Evolutionary conservation across 1,139 yeast species (phyloP).

Genomic region (Saccharomyces hybrid): DNA sequence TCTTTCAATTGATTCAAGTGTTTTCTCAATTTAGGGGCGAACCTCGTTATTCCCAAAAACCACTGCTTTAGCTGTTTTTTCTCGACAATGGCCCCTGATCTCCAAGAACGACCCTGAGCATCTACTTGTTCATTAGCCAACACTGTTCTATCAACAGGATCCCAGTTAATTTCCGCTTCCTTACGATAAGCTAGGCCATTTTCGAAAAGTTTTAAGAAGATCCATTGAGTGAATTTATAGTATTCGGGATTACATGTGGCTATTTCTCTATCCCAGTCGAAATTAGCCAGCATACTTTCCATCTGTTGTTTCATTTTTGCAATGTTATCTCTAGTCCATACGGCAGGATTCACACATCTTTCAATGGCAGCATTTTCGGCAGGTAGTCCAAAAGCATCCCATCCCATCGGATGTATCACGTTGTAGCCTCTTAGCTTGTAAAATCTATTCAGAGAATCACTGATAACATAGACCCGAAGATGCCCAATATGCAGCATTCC

Average conservation of each 20-base stretch:
- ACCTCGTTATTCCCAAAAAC: constrained; percentile 85
- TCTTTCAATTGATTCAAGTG: constrained; percentile 54
- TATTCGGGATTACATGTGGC: constrained; percentile 82
- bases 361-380: constrained; percentile 98
- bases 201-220: constrained; percentile 64
- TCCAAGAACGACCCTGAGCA: constrained; percentile 83
- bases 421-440: constrained; percentile 66
- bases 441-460: constrained; percentile 76
- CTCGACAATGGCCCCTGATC: constrained; percentile 93
- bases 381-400: constrained; percentile 98
- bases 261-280: constrained; percentile 90
- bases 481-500: constrained; percentile 93
- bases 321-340: constrained; percentile 78
- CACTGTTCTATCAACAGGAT: constrained; percentile 89
- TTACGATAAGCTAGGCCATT: constrained; percentile 78
- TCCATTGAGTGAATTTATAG: constrained; percentile 86
- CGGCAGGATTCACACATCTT: constrained; percentile 68
- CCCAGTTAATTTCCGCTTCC: constrained; percentile 93
- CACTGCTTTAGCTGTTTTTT: constrained; percentile 76
- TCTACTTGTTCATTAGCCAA: constrained; percentile 97
- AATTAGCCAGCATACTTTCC: constrained; percentile 69
- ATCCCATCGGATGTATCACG: constrained; percentile 95
- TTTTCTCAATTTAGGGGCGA: constrained; percentile 54
- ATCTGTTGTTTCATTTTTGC: constrained; percentile 77
- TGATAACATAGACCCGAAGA: constrained; percentile 81